Conservation (phyloP, 306 rosid species). For the Leucaena leucocephala region DNA sequence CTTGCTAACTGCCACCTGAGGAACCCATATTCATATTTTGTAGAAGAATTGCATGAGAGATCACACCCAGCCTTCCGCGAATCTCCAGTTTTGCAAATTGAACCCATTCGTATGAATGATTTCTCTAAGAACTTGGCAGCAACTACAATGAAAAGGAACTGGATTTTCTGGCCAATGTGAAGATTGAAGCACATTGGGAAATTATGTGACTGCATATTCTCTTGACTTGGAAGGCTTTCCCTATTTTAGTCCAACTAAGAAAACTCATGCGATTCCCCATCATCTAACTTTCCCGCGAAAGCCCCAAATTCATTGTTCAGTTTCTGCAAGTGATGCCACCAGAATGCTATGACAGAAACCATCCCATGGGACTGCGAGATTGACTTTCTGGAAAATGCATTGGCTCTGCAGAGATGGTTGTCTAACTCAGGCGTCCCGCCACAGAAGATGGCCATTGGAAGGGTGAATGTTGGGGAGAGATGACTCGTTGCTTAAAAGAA, state of each 20-base stretch:
- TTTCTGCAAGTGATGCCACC: constrained; percentile 51
- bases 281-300: constrained; percentile 39
- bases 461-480: constrained; percentile 86
- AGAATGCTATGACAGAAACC: constrained; percentile 33
- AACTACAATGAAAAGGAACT: too few species aligned
- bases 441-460: constrained; percentile 87
- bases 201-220: too few species aligned
- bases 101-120: too few species aligned
- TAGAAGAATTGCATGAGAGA: too few species aligned
- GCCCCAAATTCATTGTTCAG: constrained; percentile 51
- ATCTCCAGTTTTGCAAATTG: too few species aligned
- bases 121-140: too few species aligned
- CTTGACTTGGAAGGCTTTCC: too few species aligned
- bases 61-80: too few species aligned
- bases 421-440: constrained; percentile 77
- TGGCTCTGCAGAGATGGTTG: constrained; percentile 79
- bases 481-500: constrained; percentile 91
- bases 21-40: too few species aligned
- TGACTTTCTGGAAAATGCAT: constrained; percentile 77
- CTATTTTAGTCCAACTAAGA: constrained; percentile 43
- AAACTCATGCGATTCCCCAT: constrained; percentile 29
- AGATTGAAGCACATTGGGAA: too few species aligned
- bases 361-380: constrained; percentile 90
- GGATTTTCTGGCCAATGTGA: too few species aligned
- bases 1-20: too few species aligned